These are phyloP conservation scores for Cystobasidium sp. DNA, from an alignment of 1,284 basidiomycete genomes.

Conservation along the genomic window DNA sequence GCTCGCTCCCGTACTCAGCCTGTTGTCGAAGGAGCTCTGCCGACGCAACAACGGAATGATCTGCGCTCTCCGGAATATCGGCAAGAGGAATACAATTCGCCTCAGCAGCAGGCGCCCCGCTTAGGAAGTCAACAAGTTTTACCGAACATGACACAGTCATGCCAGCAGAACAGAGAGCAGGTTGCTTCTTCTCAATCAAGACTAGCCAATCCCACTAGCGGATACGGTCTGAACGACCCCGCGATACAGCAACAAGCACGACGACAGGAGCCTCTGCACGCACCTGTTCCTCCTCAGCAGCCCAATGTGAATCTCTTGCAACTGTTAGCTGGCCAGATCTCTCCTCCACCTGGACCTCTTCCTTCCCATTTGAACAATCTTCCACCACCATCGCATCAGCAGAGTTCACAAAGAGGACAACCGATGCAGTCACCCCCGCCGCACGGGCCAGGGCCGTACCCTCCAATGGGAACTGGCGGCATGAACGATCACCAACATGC, in stretches of 20 bases:
- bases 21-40: background rate
- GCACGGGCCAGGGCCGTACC: background rate
- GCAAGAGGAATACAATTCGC: background rate
- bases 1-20: background rate
- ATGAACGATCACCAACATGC: constrained; percentile 15
- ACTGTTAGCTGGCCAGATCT: background rate
- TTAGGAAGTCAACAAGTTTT: background rate
- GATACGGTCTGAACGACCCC: background rate
- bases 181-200: constrained; percentile 11
- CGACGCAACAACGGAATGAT: background rate
- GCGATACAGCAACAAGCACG: background rate
- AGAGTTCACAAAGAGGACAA: constrained; percentile 1
- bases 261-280: background rate
- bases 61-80: background rate
- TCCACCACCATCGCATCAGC: constrained; percentile 7
- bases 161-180: background rate
- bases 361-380: background rate
- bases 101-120: background rate
- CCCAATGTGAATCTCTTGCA: constrained; percentile 14
- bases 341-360: constrained; percentile 16
- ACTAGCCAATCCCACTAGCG: constrained; percentile 27
- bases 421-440: background rate
- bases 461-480: background rate
- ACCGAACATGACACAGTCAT: background rate
- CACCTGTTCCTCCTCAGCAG: background rate